Percentiles rank a stretch among this genome's conserved stretches.
Evolutionary conservation across 2,329 filamentous ascomycete species (phyloP).

Genomic region (Colletotrichum cordylinicola): DNA sequence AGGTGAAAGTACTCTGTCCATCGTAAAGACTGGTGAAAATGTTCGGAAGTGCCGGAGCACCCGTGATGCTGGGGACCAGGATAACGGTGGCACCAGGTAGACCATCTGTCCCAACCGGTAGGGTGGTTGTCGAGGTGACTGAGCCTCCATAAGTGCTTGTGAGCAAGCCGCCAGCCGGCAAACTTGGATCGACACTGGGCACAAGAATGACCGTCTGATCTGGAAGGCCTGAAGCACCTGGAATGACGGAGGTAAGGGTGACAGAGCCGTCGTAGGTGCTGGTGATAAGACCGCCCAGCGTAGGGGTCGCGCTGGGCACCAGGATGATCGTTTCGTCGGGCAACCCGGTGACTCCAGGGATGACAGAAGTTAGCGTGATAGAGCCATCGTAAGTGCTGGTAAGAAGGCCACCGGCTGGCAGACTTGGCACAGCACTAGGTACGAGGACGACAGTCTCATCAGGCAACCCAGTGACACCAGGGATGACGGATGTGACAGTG

Average conservation of each 20-base stretch:
- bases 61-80: background rate
- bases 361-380: background rate
- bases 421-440: background rate
- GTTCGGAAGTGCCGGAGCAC: background rate
- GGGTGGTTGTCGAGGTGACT: background rate
- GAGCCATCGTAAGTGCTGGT: background rate
- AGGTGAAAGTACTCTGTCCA: background rate
- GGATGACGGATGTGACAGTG: background rate
- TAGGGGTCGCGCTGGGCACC: background rate
- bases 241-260: background rate
- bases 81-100: background rate
- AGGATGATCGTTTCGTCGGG: background rate
- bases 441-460: background rate
- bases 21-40: background rate
- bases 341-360: background rate
- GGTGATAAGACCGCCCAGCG: background rate
- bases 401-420: background rate
- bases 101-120: background rate
- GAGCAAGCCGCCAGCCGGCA: background rate
- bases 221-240: background rate
- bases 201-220: background rate
- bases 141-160: slow-evolving; percentile 2
- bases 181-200: background rate
- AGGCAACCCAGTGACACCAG: background rate
- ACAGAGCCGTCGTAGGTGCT: background rate